Percentiles rank a stretch among this genome's conserved stretches.
phyloP scores from a whole-genome alignment of 2,329 filamentous ascomycete species.

The Trichoderma hamatum region DNA sequence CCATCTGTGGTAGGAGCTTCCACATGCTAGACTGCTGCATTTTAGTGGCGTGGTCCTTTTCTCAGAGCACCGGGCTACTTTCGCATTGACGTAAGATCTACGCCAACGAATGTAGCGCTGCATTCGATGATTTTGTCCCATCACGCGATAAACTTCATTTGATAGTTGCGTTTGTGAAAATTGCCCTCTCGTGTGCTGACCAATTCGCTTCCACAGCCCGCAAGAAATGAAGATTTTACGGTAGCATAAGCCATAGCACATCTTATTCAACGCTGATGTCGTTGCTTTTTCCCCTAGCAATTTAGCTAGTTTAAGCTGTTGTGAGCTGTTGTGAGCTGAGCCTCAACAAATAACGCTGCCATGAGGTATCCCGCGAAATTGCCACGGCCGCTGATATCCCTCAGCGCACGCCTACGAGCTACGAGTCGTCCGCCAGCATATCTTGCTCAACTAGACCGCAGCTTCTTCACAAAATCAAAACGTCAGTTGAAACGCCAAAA shows the following conservation, averaged over 20 bases:
- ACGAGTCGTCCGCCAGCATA: conserved; percentile 20
- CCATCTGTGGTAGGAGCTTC: neutral
- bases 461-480: conserved; percentile 31
- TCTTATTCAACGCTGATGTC: neutral
- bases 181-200: neutral
- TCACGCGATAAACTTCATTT: conserved; percentile 8
- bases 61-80: conserved; percentile 2
- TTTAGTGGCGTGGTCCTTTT: neutral
- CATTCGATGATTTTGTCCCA: neutral
- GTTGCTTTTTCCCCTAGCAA: neutral
- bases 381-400: conserved; percentile 25
- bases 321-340: neutral
- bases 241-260: neutral
- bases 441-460: conserved; percentile 31
- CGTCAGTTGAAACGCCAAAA: conserved; percentile 29
- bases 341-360: neutral
- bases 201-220: conserved; percentile 11
- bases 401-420: conserved; percentile 6
- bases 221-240: neutral
- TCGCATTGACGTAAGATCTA: conserved; percentile 22
- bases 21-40: conserved; percentile 10
- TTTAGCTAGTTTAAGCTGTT: neutral
- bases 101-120: conserved; percentile 19
- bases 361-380: conserved; percentile 29
- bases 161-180: neutral